Base-by-base conservation (phyloP, 257 asterid genomes). In the Echium plantagineum region DNA sequence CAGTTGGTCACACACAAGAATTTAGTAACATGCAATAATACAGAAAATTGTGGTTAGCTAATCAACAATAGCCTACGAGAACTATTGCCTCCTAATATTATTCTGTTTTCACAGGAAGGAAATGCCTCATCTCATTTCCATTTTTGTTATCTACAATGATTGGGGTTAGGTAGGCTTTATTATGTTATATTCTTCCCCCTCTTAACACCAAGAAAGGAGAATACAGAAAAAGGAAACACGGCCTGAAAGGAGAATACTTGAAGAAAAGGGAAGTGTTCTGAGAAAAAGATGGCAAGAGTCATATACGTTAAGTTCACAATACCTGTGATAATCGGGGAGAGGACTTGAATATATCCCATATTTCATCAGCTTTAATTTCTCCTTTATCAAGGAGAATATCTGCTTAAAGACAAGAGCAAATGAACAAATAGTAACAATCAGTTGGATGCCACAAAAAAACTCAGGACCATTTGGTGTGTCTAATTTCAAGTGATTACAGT, bases 351-450 rank as follows among this genome's bases (percentile, higher is more conserved):
- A 88, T 77, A 60, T 73, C 66, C 95, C 95, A 88, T 69, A 91
- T 84, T 74, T 91, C 85, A 65, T 84, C 90, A 6, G 96, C 90
- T 73, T 77, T 88, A 66, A 88, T 81, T 82, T 91, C 95, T 57
- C 94, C 98, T 61, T 78, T 77, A 69, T 81, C 94, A 21, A 91
- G 94, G 68, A 91, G 80, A 71, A 81, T 78, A 78, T 91, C 98
- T 91, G 87, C 72, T 63, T 63, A 17, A 71, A 59, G 62, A 60
- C 60, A 66, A 66, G 73, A 66, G 72, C 63, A 58, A 55, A 64
- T n/a, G 64, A 57, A 64, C 48, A 58, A 42, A 58, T 47, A 65
- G 75, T 69, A 63, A 51, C 71, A 70, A 55, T 70, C n/a, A 63
- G 48, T 57, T 57, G 46, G 46, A 30, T 30, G 21, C 49, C 49